Conservation (phyloP, 2,329 filamentous ascomycete genomes). For the Pseudocercospora ulei region DNA sequence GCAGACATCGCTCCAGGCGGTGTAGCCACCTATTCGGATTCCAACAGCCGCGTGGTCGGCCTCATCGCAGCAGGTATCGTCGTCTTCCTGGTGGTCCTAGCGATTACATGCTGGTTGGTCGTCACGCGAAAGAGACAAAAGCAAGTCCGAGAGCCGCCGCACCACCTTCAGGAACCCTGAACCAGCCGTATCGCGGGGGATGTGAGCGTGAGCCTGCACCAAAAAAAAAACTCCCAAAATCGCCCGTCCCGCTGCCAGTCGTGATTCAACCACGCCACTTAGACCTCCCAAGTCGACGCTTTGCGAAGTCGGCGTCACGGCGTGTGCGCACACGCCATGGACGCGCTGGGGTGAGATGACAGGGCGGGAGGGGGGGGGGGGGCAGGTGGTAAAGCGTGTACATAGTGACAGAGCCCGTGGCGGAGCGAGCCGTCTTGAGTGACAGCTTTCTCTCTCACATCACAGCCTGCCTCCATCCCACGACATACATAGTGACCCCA, state of each 20-base stretch:
- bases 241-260: constrained; percentile 2
- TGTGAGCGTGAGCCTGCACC: too few relatives aligned
- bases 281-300: constrained; percentile 3
- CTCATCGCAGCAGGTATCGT: constrained; percentile 2
- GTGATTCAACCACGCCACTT: constrained; percentile 3
- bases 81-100: constrained; percentile 1
- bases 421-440: too few relatives aligned
- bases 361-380: too few relatives aligned
- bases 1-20: neutral
- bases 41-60: constrained; percentile 3
- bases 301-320: constrained; percentile 5
- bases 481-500: too few relatives aligned
- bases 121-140: neutral
- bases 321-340: constrained; percentile 2
- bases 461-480: too few relatives aligned
- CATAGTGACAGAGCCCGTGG: too few relatives aligned
- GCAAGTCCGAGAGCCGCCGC: neutral
- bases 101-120: neutral
- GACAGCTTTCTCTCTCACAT: too few relatives aligned
- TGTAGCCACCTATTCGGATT: neutral
- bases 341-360: neutral
- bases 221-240: too few relatives aligned
- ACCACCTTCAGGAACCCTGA: neutral
- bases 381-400: too few relatives aligned
- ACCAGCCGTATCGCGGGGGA: neutral